Evolutionary conservation across 176 grass and related monocot species (phyloP).

Genomic region (Thinopyrum elongatum): DNA sequence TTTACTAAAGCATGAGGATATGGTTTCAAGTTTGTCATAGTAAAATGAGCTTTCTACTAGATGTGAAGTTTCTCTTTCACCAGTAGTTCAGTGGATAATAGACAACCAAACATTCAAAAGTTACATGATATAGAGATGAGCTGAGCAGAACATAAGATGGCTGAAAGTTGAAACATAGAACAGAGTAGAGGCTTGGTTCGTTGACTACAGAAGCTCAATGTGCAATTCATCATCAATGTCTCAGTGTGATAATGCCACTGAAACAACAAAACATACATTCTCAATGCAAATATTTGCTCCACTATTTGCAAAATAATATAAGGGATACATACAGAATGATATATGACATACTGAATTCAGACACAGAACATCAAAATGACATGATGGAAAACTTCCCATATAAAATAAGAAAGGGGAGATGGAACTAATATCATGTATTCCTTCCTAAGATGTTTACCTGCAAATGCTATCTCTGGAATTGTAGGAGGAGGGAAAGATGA

Average conservation of each 20-base stretch:
- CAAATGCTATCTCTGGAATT: slow-evolving; percentile 95
- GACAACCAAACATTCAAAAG: background rate
- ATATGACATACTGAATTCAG: background rate
- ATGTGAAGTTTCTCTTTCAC: background rate
- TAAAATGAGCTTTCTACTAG: background rate
- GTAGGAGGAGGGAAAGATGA: slow-evolving; percentile 83
- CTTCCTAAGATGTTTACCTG: slow-evolving; percentile 55
- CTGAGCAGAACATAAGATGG: background rate
- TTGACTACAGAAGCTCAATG: background rate
- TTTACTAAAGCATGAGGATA: background rate
- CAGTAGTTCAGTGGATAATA: background rate
- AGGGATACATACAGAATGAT: background rate
- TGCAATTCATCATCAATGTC: background rate
- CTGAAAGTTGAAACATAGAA: background rate
- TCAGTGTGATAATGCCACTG: background rate
- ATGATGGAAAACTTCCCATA: background rate
- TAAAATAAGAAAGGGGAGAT: background rate
- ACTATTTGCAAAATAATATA: background rate
- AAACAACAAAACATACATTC: background rate
- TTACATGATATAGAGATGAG: background rate
- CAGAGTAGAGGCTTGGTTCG: background rate
- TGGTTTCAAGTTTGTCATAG: background rate
- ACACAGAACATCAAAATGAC: background rate
- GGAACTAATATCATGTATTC: background rate
- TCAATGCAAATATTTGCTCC: background rate